Evolutionary conservation across 768 basidiomycete species (phyloP).

Genomic region (Galerina sulciceps): DNA sequence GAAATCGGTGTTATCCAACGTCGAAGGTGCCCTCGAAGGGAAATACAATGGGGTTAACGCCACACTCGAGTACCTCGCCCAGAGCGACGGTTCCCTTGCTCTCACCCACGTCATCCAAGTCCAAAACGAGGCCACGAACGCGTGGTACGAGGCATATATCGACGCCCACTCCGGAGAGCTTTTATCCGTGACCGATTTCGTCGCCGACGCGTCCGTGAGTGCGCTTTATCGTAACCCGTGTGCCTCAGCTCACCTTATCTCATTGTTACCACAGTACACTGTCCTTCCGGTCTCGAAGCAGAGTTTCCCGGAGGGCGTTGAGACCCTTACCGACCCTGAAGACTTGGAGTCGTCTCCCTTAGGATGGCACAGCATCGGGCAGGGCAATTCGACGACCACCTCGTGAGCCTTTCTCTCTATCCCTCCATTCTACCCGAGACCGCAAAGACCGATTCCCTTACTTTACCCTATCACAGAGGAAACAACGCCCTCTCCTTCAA

Average conservation of each 20-base stretch:
- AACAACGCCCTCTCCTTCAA: constrained; percentile 40
- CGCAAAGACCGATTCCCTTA: not conserved
- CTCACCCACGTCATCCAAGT: constrained; percentile 42
- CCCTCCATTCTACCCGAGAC: too few species aligned
- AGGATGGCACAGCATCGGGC: constrained; percentile 48
- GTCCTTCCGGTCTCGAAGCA: constrained; percentile 54
- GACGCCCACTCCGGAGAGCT: constrained; percentile 53
- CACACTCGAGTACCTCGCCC: constrained; percentile 42
- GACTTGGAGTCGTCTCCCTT: constrained; percentile 50
- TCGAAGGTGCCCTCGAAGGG: constrained; percentile 41
- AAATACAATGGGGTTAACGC: constrained; percentile 40
- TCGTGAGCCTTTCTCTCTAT: constrained; percentile 3
- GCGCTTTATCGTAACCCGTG: not conserved
- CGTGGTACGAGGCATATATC: constrained; percentile 62
- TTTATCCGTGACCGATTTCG: constrained; percentile 54
- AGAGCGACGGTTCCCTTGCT: constrained; percentile 34
- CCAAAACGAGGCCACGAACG: constrained; percentile 29
- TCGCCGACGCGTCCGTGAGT: constrained; percentile 43
- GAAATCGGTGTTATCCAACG: constrained; percentile 38
- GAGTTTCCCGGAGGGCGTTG: constrained; percentile 50
- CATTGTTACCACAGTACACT: constrained; percentile 34
- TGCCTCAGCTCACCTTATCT: not conserved
- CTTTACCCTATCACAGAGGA: constrained; percentile 23
- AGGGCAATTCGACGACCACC: constrained; percentile 12
- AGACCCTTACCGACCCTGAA: constrained; percentile 50